Evolutionary conservation across 768 basidiomycete genomes (phyloP).

Genomic region (Boletales sp.): DNA sequence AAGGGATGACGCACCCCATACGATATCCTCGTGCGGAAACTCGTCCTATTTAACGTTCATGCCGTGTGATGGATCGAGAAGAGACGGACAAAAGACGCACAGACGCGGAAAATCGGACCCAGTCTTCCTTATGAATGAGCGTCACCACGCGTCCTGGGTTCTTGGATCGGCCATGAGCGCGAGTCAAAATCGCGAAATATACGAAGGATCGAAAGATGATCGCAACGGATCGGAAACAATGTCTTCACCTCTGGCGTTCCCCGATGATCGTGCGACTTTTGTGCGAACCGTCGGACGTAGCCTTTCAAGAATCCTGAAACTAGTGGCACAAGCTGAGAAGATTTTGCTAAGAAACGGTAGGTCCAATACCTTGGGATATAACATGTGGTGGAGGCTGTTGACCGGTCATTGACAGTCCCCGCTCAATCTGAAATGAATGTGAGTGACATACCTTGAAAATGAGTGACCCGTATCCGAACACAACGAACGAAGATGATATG

Average conservation of each 20-base stretch:
- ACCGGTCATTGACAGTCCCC: background rate
- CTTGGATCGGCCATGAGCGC: conserved; percentile 31
- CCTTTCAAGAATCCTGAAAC: conserved; percentile 86
- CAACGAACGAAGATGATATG: conserved; percentile 47
- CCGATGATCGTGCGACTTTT: conserved; percentile 89
- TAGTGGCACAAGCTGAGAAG: conserved; percentile 18
- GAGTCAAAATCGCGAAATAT: background rate
- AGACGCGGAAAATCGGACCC: conserved; percentile 70
- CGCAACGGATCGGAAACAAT: background rate
- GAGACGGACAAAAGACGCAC: conserved; percentile 35
- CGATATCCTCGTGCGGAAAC: conserved; percentile 30
- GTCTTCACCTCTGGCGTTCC: conserved; percentile 74
- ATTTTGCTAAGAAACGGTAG: background rate
- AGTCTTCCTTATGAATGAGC: conserved; percentile 82
- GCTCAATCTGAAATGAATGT: background rate
- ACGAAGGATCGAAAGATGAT: background rate
- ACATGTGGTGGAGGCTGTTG: conserved; percentile 80
- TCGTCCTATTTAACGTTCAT: conserved; percentile 20
- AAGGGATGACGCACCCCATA: conserved; percentile 58
- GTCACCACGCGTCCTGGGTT: conserved; percentile 89
- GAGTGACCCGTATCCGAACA: conserved; percentile 91
- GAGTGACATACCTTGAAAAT: conserved; percentile 68
- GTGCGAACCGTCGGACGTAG: conserved; percentile 86
- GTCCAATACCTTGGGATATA: conserved; percentile 51
- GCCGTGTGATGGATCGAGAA: background rate